Base-by-base conservation (phyloP, 176 grass and related monocot genomes). In the Saccharum officinarum region DNA sequence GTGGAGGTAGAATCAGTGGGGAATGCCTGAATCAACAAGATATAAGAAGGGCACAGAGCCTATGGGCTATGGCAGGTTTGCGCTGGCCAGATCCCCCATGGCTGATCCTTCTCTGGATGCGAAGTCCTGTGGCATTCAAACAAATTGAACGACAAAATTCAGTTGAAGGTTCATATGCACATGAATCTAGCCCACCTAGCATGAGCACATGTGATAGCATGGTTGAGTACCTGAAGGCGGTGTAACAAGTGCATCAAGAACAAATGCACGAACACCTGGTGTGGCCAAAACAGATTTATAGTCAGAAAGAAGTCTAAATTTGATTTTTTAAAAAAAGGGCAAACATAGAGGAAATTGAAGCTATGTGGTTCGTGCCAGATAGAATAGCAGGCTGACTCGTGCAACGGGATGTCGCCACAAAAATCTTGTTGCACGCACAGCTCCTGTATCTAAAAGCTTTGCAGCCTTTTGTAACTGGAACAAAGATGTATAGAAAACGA, bases 231-330 rank as follows among this genome's bases (percentile, higher is more conserved):
- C 97, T 99, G 97, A 61, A 99, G 90, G 44, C 86, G 97, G 67
- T 99, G 84, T 85, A 96, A 79, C 90, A 99, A 78, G 87, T 96
- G 89, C 97, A 99, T 99, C 94, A 99, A 92, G 91, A 99, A 99
- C 62, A 99, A 91, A 83, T 99, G 97, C 79, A 99, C 94, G 82
- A 99, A 99, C 63, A 99, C 94, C 97, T 99, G 88, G 66, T 74
- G 85, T 33, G 84, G 55, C 13, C 13, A 65, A 30, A 72, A 12
- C 59, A 49, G 44, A 81, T 76, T 80, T 20, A 79, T 16, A 79
- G 68, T 84, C 52, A 77, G 33, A 57, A 82, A 23, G 8, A 25
- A 18, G 33, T 46, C 42, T 57, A 47, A 60, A 74, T 55, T 67
- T 17, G 28, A 8, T 12, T 46, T 36, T 36, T 13, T 9, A 10